A percentile compares a stretch with the other conserved stretches of the same genome.
Conservation (phyloP, 225 moss, liverwort and hornwort genomes). For the Pleurozium schreberi region DNA sequence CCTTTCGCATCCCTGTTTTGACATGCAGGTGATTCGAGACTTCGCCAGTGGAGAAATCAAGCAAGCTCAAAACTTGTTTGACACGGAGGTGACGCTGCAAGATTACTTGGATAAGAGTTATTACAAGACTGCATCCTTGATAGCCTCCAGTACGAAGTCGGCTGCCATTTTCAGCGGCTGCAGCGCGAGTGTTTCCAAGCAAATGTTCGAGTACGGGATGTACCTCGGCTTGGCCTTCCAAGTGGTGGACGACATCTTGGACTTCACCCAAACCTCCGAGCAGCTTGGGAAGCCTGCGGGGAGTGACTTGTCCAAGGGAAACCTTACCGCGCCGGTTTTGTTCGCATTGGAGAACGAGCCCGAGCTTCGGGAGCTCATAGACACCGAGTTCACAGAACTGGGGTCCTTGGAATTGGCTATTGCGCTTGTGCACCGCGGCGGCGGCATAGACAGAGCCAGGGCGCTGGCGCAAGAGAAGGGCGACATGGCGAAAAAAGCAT, state of each 20-base stretch:
- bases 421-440: conserved; percentile 49
- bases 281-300: conserved; percentile 86
- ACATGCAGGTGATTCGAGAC: conserved; percentile 72
- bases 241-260: conserved; percentile 83
- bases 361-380: conserved; percentile 56
- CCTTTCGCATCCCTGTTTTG: neutral
- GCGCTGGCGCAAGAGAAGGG: conserved; percentile 59
- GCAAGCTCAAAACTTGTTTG: conserved; percentile 70
- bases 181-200: conserved; percentile 30
- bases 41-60: conserved; percentile 89
- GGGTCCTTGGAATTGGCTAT: conserved; percentile 67
- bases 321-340: conserved; percentile 77
- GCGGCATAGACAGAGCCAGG: conserved; percentile 61
- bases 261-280: conserved; percentile 82
- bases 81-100: conserved; percentile 62
- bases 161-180: conserved; percentile 74
- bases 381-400: conserved; percentile 50
- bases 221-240: conserved; percentile 75
- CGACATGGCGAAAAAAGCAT: conserved; percentile 32
- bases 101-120: conserved; percentile 82
- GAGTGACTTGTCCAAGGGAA: conserved; percentile 73
- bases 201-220: conserved; percentile 79
- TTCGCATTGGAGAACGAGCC: conserved; percentile 65
- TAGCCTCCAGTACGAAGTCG: conserved; percentile 67
- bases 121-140: conserved; percentile 84